phyloP scores from a whole-genome alignment of 352 stramenopile genomes.

The Sclerospora graminicola region DNA sequence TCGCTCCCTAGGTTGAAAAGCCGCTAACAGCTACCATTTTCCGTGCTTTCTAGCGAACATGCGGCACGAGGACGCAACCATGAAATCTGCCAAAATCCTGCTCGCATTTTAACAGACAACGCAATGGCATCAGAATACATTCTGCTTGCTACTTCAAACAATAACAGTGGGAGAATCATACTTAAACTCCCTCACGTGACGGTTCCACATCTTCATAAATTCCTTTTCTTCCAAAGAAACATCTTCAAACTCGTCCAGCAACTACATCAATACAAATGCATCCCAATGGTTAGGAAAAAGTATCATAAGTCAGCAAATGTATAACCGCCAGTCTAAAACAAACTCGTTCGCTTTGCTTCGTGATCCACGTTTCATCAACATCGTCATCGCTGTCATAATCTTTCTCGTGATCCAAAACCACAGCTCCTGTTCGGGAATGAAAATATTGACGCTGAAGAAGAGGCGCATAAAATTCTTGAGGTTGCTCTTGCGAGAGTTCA shows the following conservation, averaged over 20 bases:
- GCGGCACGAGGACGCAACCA: slow-evolving; percentile 78
- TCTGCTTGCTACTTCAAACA: neutral
- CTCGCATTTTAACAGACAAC: neutral
- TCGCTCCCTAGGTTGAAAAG: neutral
- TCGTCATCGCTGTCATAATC: slow-evolving; percentile 84
- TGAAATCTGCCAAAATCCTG: slow-evolving; percentile 79
- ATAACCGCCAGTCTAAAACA: neutral
- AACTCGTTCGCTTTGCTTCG: slow-evolving; percentile 75
- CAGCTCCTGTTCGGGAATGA: slow-evolving; percentile 73
- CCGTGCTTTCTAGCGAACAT: slow-evolving; percentile 76
- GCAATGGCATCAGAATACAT: slow-evolving; percentile 4
- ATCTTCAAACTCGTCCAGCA: slow-evolving; percentile 84
- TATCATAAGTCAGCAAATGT: neutral
- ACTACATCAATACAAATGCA: slow-evolving; percentile 16
- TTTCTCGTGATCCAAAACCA: slow-evolving; percentile 76
- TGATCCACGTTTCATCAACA: slow-evolving; percentile 85
- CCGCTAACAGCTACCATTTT: slow-evolving; percentile 45
- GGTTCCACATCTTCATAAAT: slow-evolving; percentile 89
- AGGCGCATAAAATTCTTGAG: slow-evolving; percentile 59
- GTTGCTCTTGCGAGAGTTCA: slow-evolving; percentile 41
- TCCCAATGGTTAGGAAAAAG: slow-evolving; percentile 1
- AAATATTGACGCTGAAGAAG: slow-evolving; percentile 83
- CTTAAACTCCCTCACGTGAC: slow-evolving; percentile 70
- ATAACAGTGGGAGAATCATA: slow-evolving; percentile 11
- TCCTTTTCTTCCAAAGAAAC: slow-evolving; percentile 81